phyloP scores from a whole-genome alignment of 768 basidiomycete species.

The Lactarius vividus region DNA sequence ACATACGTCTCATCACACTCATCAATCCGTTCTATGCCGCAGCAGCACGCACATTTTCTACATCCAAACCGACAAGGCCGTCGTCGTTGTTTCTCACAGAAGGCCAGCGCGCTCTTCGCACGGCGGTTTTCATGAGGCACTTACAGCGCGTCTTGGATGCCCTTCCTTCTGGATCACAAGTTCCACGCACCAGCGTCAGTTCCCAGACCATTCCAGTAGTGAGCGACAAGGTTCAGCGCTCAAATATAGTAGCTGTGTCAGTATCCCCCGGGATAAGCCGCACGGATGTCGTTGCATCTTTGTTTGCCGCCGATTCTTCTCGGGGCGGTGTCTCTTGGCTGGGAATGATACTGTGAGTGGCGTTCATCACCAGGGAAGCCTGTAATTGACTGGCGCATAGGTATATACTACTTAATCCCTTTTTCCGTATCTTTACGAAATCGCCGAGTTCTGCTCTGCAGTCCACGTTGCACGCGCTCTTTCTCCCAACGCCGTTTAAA shows the following conservation, averaged over 20 bases:
- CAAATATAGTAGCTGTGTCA: constrained; percentile 70
- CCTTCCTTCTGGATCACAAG: constrained; percentile 59
- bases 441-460: constrained; percentile 64
- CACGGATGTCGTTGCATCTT: constrained; percentile 59
- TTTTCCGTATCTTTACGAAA: constrained; percentile 69
- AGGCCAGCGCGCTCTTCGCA: constrained; percentile 62
- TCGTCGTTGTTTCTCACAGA: constrained; percentile 49
- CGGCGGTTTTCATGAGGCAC: constrained; percentile 65
- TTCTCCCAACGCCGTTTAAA: constrained; percentile 79
- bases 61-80: constrained; percentile 31
- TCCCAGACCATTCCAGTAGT: constrained; percentile 38
- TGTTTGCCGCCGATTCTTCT: constrained; percentile 48
- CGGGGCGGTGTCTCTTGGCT: constrained; percentile 38
- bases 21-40: constrained; percentile 91
- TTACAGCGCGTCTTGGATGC: constrained; percentile 84
- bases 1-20: constrained; percentile 84
- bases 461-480: constrained; percentile 75
- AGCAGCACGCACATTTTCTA: constrained; percentile 48
- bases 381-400: constrained; percentile 36
- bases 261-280: constrained; percentile 79
- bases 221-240: constrained; percentile 48
- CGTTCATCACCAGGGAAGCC: background rate
- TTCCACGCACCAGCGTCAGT: constrained; percentile 41
- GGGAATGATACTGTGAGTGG: constrained; percentile 51
- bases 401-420: constrained; percentile 63